Base-by-base conservation (phyloP, 1,284 basidiomycete genomes). In the Stereum hirsutum region DNA sequence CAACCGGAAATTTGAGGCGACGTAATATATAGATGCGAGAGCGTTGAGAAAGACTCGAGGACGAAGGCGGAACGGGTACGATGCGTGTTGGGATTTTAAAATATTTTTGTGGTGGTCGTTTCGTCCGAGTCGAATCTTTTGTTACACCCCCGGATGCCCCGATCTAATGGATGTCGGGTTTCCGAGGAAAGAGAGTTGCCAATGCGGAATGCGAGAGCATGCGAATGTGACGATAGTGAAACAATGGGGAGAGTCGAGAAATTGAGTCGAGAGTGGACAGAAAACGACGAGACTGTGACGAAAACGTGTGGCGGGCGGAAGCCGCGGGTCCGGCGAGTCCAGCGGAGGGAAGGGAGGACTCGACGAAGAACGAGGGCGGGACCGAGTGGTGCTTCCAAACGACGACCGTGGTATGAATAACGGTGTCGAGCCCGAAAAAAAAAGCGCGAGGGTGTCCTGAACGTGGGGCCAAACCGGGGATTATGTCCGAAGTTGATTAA, bases 321-420 rank as follows among this genome's bases (percentile, higher is more conserved):
- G 37, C 21, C 28, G 43, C 37, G 30, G 40, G 31, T 39, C 24
- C 14, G 32, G 14, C 19, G 33, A 27, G 32, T n/a, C 17, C 11
- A 31, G 46, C 33, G 39, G 17, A 25, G 42, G 39, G 41, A 34
- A 27, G 35, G 26, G 27, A 21, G 44, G 39, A 19, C 23, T 10
- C 34, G 25, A 8, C 19, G 28, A n/a, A 11, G n/a, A n/a, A n/a
- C n/a, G n/a, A n/a, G n/a, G n/a, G 33, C 15, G 31, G 39, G 45
- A 48, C 28, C 43, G 46, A 45, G 48, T 46, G 44, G n/a, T n/a
- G n/a, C n/a, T 45, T 42, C 49, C 49, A 54, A 48, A 49, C 53
- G 54, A 54, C 61, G 49, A 58, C 54, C 61, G 68, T 69, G 64
- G 65, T 62, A 71, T 70, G 64, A 72, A 72, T 70, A 63, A 62